phyloP scores from a whole-genome alignment of 106 monocot genomes.

The Amphibolis antarctica region DNA sequence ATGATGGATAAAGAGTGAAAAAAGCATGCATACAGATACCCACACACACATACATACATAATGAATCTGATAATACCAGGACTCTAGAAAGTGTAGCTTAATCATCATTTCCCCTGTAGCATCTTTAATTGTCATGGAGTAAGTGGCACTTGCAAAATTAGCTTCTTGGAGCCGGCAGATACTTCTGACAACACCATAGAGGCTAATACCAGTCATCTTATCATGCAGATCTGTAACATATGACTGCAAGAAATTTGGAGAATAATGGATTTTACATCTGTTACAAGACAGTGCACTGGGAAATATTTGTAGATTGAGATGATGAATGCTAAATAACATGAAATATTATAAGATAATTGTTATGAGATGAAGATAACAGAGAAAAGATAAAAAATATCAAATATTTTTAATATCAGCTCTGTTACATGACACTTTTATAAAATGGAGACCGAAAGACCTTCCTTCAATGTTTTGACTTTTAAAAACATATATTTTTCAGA shows the following conservation, averaged over 20 bases:
- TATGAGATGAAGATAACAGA: too few relatives aligned
- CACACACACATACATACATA: background rate
- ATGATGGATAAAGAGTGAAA: background rate
- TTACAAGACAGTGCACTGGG: too few relatives aligned
- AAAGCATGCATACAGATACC: background rate
- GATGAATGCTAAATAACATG: too few relatives aligned
- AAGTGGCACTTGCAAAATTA: constrained; percentile 21
- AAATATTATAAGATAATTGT: too few relatives aligned
- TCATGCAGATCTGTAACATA: constrained; percentile 59
- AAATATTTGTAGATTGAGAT: too few relatives aligned
- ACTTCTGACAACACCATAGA: constrained; percentile 45
- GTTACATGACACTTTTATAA: too few relatives aligned
- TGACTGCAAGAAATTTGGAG: constrained; percentile 23
- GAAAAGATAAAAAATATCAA: too few relatives aligned
- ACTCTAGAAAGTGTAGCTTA: constrained; percentile 48
- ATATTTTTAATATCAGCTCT: too few relatives aligned
- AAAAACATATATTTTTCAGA: too few relatives aligned
- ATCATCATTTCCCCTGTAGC: constrained; percentile 36
- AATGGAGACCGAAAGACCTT: too few relatives aligned
- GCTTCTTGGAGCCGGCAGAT: constrained; percentile 32
- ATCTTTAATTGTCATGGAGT: constrained; percentile 56
- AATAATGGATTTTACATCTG: background rate
- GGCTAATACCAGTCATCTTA: constrained; percentile 69
- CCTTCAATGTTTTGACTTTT: too few relatives aligned
- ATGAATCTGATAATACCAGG: constrained; percentile 36